Evolutionary conservation across 371 early-diverging fungal genomes (phyloP).

Genomic region (Mucor ambiguus): DNA sequence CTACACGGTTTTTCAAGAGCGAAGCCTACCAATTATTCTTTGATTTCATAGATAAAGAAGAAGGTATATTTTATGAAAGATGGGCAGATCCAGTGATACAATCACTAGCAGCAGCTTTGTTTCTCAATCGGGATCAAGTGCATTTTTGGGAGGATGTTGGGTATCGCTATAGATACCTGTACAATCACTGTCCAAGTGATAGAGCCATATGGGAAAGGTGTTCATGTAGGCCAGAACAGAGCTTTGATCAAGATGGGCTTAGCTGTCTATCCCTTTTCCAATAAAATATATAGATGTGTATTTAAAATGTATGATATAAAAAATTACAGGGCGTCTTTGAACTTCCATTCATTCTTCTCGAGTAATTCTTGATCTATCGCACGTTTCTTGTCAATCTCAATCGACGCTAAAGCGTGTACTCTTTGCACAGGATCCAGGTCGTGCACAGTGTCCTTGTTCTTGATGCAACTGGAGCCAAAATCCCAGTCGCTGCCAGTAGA

Average conservation of each 20-base stretch:
- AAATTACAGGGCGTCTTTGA: not conserved
- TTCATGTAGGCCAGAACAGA: conserved; percentile 38
- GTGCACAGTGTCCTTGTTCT: conserved; percentile 24
- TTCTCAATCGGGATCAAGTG: conserved; percentile 77
- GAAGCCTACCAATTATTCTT: conserved; percentile 79
- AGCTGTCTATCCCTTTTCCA: conserved; percentile 28
- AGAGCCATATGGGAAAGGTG: conserved; percentile 24
- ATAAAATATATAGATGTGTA: conserved; percentile 2
- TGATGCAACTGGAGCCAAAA: conserved; percentile 29
- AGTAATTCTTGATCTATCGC: conserved; percentile 18
- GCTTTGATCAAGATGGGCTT: conserved; percentile 35
- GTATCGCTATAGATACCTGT: conserved; percentile 48
- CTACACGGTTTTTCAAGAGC: conserved; percentile 34
- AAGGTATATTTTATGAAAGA: conserved; percentile 93
- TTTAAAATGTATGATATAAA: not conserved
- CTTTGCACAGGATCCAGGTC: conserved; percentile 11
- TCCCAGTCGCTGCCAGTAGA: conserved; percentile 34
- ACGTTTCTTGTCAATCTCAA: conserved; percentile 23
- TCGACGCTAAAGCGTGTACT: conserved; percentile 15
- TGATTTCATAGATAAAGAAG: conserved; percentile 73
- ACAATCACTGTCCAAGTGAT: conserved; percentile 37
- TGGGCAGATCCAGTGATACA: conserved; percentile 66
- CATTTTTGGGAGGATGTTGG: conserved; percentile 93
- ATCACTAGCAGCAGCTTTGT: conserved; percentile 86
- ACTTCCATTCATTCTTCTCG: conserved; percentile 19